Evolutionary conservation across 1,284 basidiomycete genomes (phyloP).

Genomic region (Sporisorium scitamineum): DNA sequence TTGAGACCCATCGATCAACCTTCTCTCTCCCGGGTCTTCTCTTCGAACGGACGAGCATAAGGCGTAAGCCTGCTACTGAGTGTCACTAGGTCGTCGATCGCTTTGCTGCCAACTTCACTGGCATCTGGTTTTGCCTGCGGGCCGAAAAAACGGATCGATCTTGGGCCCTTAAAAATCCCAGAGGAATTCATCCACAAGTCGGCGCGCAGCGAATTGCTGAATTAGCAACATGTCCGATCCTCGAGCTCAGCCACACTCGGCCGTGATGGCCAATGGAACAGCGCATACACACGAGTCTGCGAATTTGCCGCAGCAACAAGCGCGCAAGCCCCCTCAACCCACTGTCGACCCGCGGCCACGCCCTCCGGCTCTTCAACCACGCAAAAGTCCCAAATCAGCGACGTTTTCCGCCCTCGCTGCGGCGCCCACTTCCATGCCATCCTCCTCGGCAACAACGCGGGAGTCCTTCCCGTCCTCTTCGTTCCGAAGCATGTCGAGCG

Average conservation of each 20-base stretch:
- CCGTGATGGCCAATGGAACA: constrained; percentile 4
- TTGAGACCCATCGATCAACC: not conserved
- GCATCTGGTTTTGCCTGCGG: not conserved
- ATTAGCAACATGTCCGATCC: constrained; percentile 2
- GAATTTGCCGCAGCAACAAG: constrained; percentile 13
- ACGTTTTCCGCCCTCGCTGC: not conserved
- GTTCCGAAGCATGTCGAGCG: not conserved
- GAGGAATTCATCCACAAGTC: not conserved
- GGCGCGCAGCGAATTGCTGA: constrained; percentile 1
- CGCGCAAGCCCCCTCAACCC: not conserved
- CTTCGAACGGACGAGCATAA: not conserved
- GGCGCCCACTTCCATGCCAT: not conserved
- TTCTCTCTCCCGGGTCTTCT: not conserved
- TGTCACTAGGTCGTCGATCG: not conserved
- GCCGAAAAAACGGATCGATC: no score
- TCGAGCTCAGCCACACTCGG: constrained; percentile 1
- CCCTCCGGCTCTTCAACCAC: not conserved
- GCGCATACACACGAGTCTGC: constrained; percentile 14
- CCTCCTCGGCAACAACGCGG: not conserved
- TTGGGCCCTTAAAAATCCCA: not conserved
- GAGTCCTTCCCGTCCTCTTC: not conserved
- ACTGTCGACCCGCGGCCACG: constrained; percentile 10
- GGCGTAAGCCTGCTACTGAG: not conserved
- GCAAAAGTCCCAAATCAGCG: not conserved
- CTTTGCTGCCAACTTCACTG: not conserved